phyloP scores from a whole-genome alignment of 208 protist genomes.

The Wallacemonas rigidus region DNA sequence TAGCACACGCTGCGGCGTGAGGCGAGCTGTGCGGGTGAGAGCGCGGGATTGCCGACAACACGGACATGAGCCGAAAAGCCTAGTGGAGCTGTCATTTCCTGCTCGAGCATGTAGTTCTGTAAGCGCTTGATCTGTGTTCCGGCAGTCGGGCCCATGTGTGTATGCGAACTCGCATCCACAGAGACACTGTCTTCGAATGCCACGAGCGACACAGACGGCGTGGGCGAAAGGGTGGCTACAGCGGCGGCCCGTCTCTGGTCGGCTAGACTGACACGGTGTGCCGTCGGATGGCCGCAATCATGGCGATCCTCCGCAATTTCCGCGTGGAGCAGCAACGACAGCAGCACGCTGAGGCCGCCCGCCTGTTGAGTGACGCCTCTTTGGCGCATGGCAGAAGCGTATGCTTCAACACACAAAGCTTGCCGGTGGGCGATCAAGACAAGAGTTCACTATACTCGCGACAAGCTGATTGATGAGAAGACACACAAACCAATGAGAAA shows the following conservation, averaged over 20 bases:
- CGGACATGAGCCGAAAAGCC: not conserved
- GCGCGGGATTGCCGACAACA: not conserved
- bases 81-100: not conserved
- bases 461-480: not conserved
- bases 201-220: conserved; percentile 5
- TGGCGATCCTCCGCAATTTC: not conserved
- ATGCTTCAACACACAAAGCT: too few species aligned
- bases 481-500: not conserved
- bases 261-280: not conserved
- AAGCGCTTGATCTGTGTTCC: conserved; percentile 12
- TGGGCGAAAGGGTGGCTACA: not conserved
- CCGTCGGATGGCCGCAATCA: not conserved
- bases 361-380: not conserved
- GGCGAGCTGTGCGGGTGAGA: not conserved
- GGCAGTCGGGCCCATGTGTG: conserved; percentile 1
- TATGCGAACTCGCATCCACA: not conserved
- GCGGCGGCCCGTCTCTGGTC: conserved; percentile 5
- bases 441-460: too few species aligned
- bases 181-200: conserved; percentile 8
- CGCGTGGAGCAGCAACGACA: conserved; percentile 6
- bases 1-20: conserved; percentile 9
- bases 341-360: conserved; percentile 5
- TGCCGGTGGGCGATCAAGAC: too few species aligned
- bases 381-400: too few species aligned
- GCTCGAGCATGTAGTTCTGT: conserved; percentile 8